These are phyloP conservation scores for Juglanconis juglandina DNA, from an alignment of 2,329 filamentous ascomycete genomes.

Conservation along the genomic window DNA sequence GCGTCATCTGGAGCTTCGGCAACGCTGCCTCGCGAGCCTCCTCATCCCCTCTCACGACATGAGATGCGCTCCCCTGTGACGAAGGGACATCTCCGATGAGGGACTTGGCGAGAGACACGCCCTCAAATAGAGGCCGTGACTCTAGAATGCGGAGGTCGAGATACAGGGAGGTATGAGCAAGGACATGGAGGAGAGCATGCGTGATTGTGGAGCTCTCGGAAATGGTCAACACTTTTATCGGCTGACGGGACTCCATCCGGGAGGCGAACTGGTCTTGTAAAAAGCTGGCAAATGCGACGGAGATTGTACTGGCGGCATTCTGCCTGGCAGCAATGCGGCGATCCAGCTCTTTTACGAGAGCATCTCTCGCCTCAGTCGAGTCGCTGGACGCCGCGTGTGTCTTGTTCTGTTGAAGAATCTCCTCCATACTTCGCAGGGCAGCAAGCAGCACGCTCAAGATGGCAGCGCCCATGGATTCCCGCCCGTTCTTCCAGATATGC, in stretches of 20 bases:
- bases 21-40: constrained; percentile 1
- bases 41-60: background rate
- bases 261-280: constrained; percentile 32
- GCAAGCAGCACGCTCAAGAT: constrained; percentile 49
- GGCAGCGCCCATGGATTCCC: constrained; percentile 64
- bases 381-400: constrained; percentile 9
- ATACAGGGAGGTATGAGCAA: constrained; percentile 30
- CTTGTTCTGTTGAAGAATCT: constrained; percentile 25
- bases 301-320: constrained; percentile 23
- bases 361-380: constrained; percentile 14
- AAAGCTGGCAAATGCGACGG: constrained; percentile 30
- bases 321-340: constrained; percentile 20
- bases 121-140: constrained; percentile 65
- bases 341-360: constrained; percentile 19
- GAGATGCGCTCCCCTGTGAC: constrained; percentile 4
- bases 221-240: constrained; percentile 54
- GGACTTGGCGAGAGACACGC: constrained; percentile 51
- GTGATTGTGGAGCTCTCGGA: constrained; percentile 62
- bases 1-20: constrained; percentile 36
- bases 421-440: constrained; percentile 39
- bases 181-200: constrained; percentile 42
- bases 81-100: constrained; percentile 30
- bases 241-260: constrained; percentile 21
- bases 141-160: constrained; percentile 61
- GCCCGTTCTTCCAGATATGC: constrained; percentile 62